These are phyloP conservation scores for Solanum hybrid DNA, from an alignment of 305 asterid genomes.

Conservation along the genomic window DNA sequence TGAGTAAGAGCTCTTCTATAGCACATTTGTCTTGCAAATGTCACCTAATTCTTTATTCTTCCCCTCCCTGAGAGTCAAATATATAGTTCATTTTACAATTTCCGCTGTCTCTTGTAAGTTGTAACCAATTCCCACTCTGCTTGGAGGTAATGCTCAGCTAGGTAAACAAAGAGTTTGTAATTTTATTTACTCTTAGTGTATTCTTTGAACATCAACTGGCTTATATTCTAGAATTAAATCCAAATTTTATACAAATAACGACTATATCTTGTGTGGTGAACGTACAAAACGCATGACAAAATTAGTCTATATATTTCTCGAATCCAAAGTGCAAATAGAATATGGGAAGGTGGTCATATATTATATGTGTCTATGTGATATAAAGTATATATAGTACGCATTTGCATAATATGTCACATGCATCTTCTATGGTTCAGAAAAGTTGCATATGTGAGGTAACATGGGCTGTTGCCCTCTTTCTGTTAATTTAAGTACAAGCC, in stretches of 20 bases:
- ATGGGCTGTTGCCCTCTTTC: not conserved
- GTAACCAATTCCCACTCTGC: constrained; percentile 10
- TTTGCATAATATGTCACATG: not conserved
- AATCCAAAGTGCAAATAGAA: not conserved
- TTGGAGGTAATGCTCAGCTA: constrained; percentile 7
- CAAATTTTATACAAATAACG: not conserved
- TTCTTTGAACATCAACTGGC: constrained; percentile 14
- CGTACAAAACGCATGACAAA: not conserved
- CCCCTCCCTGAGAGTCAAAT: constrained; percentile 19
- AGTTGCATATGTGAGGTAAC: not conserved
- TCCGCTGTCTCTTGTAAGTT: constrained; percentile 1
- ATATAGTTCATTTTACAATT: constrained; percentile 23
- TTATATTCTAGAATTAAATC: constrained; percentile 9
- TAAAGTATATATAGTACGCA: not conserved
- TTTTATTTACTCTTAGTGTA: constrained; percentile 1
- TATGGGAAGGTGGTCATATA: not conserved
- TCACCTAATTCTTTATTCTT: constrained; percentile 20
- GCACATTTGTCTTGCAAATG: constrained; percentile 7
- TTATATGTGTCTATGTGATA: not conserved
- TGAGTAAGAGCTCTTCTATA: constrained; percentile 2
- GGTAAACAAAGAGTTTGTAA: constrained; percentile 11
- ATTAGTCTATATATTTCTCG: not conserved
- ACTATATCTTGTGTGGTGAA: not conserved
- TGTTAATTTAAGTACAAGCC: not conserved
- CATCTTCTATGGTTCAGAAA: not conserved